Evolutionary conservation across 106 monocot genomes (phyloP), one percentile per base, ranked within the genome.

Genomic region (Iris macrosiphon): DNA sequence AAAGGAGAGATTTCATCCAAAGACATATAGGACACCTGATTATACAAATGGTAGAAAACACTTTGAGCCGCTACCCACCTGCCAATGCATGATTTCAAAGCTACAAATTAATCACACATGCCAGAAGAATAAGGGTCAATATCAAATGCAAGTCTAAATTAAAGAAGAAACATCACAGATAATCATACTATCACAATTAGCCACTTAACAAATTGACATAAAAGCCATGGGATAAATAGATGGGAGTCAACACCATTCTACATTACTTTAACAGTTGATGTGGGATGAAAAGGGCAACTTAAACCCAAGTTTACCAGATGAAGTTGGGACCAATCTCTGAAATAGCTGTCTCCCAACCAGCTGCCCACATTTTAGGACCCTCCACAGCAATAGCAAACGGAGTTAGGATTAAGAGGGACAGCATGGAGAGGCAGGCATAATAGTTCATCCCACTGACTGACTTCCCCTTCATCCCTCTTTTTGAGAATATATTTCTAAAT

Each of bases 401-500:
- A n/a, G 74, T 82, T 41, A 92, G 87, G 21, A 92, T 79, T 52
- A 83, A 33, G 25, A 92, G 69, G 22, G 92, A 92, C 25, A 92
- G 54, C 47, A 92, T 83, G 6, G 87, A 92, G 41, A 92, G 74
- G 59, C 92, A 92, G 17, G 92, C 92, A 28, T 92, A 92, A 57
- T 92, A 92, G 55, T 92, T 92, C 92, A 92, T 92, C 37, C 92
- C 92, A 18, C 92, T 80, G 27, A 92, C 83, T 17, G 92, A 87
- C 54, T 79, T 86, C 57, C 92, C 87, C 27, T 82, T 92, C 92
- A 92, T 92, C 62, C 92, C 92, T 55, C 52, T 87, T 49, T 92
- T 92, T 2, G 92, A 92, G 70, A 92, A 92, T 25, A 92, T 92
- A 30, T 87, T 92, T 26, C 92, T 63, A 65, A 92, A 92, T 17